Conservation (phyloP, 2,329 filamentous ascomycete genomes). For the Rutstroemia sydowiana region DNA sequence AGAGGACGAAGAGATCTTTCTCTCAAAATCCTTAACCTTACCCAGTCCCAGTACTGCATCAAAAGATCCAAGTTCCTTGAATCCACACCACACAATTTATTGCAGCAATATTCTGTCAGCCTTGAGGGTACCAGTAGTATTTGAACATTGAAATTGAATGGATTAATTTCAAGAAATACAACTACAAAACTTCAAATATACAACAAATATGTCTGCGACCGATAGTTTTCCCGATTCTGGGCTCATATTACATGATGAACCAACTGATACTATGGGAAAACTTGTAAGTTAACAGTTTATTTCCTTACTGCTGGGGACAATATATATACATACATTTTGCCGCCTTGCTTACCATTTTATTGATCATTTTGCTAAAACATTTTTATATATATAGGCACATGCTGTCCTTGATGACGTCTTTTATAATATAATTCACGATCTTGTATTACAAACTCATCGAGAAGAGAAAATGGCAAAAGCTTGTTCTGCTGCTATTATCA, state of each 20-base stretch:
- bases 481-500: slow-evolving; percentile 54
- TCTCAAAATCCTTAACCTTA: not conserved
- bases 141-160: not conserved
- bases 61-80: not conserved
- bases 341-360: slow-evolving; percentile 5
- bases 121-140: not conserved
- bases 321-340: slow-evolving; percentile 13
- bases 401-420: slow-evolving; percentile 67
- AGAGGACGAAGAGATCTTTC: no score
- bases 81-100: not conserved
- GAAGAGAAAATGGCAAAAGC: slow-evolving; percentile 71
- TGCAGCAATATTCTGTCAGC: not conserved
- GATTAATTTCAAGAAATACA: not conserved
- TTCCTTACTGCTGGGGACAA: no score
- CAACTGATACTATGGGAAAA: slow-evolving; percentile 43
- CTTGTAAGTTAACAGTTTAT: slow-evolving; percentile 43
- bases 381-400: slow-evolving; percentile 41
- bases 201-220: slow-evolving; percentile 23
- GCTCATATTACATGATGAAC: slow-evolving; percentile 41
- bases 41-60: not conserved
- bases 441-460: slow-evolving; percentile 67
- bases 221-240: slow-evolving; percentile 31
- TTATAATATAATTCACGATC: slow-evolving; percentile 69
- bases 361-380: slow-evolving; percentile 13
- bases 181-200: not conserved